Evolutionary conservation across 805 yeast genomes (phyloP).

Genomic region (Myxozyma nipponensis): DNA sequence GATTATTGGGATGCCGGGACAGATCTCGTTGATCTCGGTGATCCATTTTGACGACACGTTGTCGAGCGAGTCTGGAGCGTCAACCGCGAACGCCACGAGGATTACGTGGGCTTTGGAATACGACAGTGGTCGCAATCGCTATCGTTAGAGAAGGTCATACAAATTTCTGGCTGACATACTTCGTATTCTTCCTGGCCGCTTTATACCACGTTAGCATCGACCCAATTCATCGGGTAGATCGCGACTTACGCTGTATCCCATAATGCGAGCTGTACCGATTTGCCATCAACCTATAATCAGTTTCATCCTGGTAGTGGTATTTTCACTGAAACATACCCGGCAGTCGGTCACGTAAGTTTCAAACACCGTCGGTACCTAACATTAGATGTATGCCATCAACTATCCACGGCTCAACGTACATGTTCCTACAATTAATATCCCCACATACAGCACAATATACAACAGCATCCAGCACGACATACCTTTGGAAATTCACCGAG

Average conservation of each 20-base stretch:
- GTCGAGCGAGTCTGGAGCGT: slow-evolving; percentile 76
- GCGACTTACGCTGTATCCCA: slow-evolving; percentile 80
- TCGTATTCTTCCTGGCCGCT: slow-evolving; percentile 92
- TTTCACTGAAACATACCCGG: slow-evolving; percentile 52
- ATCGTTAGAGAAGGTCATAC: not conserved
- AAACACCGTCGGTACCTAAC: slow-evolving; percentile 89
- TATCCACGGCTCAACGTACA: slow-evolving; percentile 20
- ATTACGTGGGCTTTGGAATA: slow-evolving; percentile 85
- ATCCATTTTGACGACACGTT: slow-evolving; percentile 86
- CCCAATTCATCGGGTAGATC: not conserved
- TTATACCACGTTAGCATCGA: not conserved
- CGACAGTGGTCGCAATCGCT: slow-evolving; percentile 76
- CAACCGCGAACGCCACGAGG: slow-evolving; percentile 79
- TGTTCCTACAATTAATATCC: slow-evolving; percentile 21
- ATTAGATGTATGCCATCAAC: not conserved
- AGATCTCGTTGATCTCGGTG: slow-evolving; percentile 71
- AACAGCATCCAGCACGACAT: slow-evolving; percentile 7
- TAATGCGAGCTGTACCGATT: slow-evolving; percentile 77
- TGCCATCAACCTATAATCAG: slow-evolving; percentile 77
- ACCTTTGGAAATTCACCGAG: slow-evolving; percentile 90
- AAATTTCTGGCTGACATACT: slow-evolving; percentile 20
- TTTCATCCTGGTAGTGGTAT: too few relatives aligned
- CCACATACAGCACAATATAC: too few relatives aligned
- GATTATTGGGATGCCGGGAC: slow-evolving; percentile 74
- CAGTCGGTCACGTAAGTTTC: slow-evolving; percentile 94